Evolutionary conservation across 1,139 yeast species (phyloP).

Genomic region (Zygoascus meyerae): DNA sequence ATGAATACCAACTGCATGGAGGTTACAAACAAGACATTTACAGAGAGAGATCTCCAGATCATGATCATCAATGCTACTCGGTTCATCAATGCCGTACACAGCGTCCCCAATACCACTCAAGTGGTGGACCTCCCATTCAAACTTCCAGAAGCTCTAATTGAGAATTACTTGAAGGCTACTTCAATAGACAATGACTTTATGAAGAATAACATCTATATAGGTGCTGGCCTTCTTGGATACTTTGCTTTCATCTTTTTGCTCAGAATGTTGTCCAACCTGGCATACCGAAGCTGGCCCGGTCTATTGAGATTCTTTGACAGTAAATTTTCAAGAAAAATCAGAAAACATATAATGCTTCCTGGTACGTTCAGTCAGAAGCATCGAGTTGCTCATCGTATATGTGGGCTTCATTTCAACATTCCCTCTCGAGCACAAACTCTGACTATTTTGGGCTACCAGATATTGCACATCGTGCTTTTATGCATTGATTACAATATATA

Average conservation of each 20-base stretch:
- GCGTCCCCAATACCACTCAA: not conserved
- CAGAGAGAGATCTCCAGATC: slow-evolving; percentile 14
- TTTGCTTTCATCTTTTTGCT: slow-evolving; percentile 11
- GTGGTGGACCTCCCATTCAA: slow-evolving; percentile 12
- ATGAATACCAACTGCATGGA: slow-evolving; percentile 12
- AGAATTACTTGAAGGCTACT: slow-evolving; percentile 5
- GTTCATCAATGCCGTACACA: slow-evolving; percentile 7
- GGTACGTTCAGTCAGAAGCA: slow-evolving; percentile 44
- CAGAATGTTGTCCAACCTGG: slow-evolving; percentile 12
- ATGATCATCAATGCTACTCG: slow-evolving; percentile 16
- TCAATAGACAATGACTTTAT: not conserved
- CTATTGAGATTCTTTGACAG: slow-evolving; percentile 14
- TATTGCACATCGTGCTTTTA: slow-evolving; percentile 38
- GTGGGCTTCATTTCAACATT: slow-evolving; percentile 35
- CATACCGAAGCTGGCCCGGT: slow-evolving; percentile 4
- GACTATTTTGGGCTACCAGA: slow-evolving; percentile 41
- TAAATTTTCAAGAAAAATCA: slow-evolving; percentile 14
- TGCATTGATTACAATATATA: slow-evolving; percentile 39
- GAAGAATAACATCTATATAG: not conserved
- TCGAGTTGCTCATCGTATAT: slow-evolving; percentile 30
- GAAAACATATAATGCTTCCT: slow-evolving; percentile 31
- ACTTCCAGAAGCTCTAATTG: slow-evolving; percentile 8
- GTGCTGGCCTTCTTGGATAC: slow-evolving; percentile 10
- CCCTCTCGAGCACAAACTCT: slow-evolving; percentile 59
- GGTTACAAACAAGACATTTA: slow-evolving; percentile 9